Evolutionary conservation across 2,329 filamentous ascomycete species (phyloP).

Genomic region (Amauroascus verrucosus): DNA sequence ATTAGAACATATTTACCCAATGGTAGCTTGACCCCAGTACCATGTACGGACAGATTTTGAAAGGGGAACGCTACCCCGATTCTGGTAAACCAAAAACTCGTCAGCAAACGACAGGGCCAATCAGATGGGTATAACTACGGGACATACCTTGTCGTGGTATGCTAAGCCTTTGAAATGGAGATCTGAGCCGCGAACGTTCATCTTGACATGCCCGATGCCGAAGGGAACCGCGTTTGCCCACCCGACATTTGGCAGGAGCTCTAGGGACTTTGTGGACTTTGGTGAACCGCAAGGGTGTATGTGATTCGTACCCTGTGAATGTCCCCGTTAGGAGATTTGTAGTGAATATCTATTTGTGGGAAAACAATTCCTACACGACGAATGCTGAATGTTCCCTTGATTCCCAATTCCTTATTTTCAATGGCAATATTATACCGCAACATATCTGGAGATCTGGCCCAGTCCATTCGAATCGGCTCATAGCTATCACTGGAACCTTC

Average conservation of each 20-base stretch:
- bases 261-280: conserved; percentile 13
- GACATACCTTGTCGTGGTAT: conserved; percentile 38
- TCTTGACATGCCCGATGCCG: conserved; percentile 24
- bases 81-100: conserved; percentile 24
- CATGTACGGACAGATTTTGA: conserved; percentile 25
- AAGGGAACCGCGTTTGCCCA: conserved; percentile 34
- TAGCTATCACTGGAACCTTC: conserved; percentile 14
- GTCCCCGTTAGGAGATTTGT: not conserved
- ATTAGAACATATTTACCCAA: conserved; percentile 38
- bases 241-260: conserved; percentile 28
- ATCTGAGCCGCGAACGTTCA: conserved; percentile 23
- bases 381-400: conserved; percentile 15
- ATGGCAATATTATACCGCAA: conserved; percentile 13
- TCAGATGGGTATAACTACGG: not conserved
- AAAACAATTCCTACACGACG: conserved; percentile 4
- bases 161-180: conserved; percentile 31
- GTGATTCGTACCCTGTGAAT: not conserved
- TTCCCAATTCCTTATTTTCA: conserved; percentile 10
- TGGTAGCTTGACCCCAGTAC: conserved; percentile 39
- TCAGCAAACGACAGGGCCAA: too few species aligned
- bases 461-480: conserved; percentile 13
- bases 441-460: conserved; percentile 15
- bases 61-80: conserved; percentile 36
- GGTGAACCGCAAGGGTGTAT: conserved; percentile 10
- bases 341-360: not conserved